phyloP scores from a whole-genome alignment of 2,329 filamentous ascomycete genomes.

The Pyrenophora tritici-repentis region DNA sequence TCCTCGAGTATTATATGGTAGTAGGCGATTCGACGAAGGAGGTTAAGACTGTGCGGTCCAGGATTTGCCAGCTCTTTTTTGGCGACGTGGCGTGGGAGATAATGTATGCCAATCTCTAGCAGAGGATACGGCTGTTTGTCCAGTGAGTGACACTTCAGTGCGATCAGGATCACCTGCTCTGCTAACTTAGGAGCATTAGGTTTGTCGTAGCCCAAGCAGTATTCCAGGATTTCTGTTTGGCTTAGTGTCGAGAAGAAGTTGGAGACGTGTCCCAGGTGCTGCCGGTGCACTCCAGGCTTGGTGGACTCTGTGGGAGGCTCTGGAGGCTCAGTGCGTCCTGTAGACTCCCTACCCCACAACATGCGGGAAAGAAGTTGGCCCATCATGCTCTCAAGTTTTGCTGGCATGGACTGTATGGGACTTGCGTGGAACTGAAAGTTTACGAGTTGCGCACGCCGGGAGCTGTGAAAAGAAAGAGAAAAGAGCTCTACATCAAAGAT shows the following conservation, averaged over 20 bases:
- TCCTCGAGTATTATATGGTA: neutral
- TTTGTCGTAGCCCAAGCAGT: slow-evolving; percentile 5
- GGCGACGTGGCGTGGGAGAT: neutral
- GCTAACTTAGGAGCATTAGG: neutral
- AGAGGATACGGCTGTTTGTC: neutral
- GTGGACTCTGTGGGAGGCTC: too few species aligned
- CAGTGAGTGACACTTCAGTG: neutral
- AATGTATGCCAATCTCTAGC: neutral
- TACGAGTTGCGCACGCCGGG: too few species aligned
- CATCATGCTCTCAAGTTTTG: too few species aligned
- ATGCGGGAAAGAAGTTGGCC: too few species aligned
- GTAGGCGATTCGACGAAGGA: neutral
- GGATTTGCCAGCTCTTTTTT: neutral
- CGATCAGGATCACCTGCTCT: neutral
- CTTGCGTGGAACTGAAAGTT: too few species aligned
- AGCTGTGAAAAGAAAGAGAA: too few species aligned
- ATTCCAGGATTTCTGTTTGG: slow-evolving; percentile 2
- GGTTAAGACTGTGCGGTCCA: neutral
- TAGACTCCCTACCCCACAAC: too few species aligned
- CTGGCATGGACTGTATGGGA: too few species aligned
- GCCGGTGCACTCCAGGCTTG: neutral
- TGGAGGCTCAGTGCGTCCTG: too few species aligned
- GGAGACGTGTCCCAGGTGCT: neutral
- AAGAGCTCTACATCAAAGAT: too few species aligned
- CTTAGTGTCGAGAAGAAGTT: neutral